phyloP scores from a whole-genome alignment of 306 rosid genomes.

The Inga oerstediana region DNA sequence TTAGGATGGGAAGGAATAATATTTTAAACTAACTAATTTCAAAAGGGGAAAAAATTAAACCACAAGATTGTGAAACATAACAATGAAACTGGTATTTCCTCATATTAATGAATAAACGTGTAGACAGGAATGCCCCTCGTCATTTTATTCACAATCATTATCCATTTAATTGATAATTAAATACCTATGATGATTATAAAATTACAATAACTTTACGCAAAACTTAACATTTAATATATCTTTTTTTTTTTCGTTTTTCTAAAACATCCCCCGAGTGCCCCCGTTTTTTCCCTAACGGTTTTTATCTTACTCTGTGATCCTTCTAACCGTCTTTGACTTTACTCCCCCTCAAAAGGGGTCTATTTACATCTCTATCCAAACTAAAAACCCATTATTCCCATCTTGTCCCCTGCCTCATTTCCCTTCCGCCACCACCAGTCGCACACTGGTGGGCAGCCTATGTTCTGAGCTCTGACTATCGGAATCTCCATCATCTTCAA shows the following conservation, averaged over 20 bases:
- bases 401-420: conserved; percentile 30
- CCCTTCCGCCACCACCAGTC: conserved; percentile 52
- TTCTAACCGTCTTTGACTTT: conserved; percentile 52
- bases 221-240: conserved; percentile 29
- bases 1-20: too few relatives aligned
- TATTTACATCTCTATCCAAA: conserved; percentile 72
- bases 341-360: conserved; percentile 30
- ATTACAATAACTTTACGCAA: conserved; percentile 35
- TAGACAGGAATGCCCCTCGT: conserved; percentile 55
- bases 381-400: conserved; percentile 42
- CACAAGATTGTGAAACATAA: background rate
- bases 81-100: background rate
- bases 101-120: background rate
- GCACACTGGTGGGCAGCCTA: conserved; percentile 62
- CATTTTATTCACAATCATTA: conserved; percentile 53
- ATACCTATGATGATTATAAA: conserved; percentile 54
- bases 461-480: conserved; percentile 51
- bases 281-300: conserved; percentile 45
- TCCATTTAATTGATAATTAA: conserved; percentile 47
- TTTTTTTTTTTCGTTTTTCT: background rate
- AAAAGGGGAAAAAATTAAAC: background rate
- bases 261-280: conserved; percentile 32
- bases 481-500: conserved; percentile 62
- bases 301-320: conserved; percentile 30
- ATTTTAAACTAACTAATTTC: background rate